phyloP scores from a whole-genome alignment of 2,329 filamentous ascomycete genomes.

The Apiospora rasikravindrae region DNA sequence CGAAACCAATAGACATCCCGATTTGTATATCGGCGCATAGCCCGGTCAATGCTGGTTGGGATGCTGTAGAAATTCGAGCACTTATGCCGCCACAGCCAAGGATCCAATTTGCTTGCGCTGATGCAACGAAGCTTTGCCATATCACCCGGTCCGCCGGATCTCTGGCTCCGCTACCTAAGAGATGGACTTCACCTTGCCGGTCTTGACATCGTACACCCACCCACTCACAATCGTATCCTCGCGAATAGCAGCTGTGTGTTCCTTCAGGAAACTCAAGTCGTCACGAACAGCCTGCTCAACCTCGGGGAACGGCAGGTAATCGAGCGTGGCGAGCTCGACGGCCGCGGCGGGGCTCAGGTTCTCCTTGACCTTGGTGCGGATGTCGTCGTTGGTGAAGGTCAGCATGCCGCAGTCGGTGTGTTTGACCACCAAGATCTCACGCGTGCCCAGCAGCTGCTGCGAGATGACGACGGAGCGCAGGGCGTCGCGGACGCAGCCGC shows the following conservation, averaged over 20 bases:
- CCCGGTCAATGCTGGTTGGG: background rate
- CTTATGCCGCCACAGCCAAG: too few species aligned
- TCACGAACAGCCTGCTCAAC: constrained; percentile 67
- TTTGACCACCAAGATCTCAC: constrained; percentile 76
- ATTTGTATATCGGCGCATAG: background rate
- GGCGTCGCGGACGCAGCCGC: constrained; percentile 69
- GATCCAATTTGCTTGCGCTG: too few species aligned
- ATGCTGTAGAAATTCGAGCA: background rate
- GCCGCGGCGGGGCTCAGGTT: constrained; percentile 61
- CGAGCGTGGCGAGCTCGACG: constrained; percentile 50
- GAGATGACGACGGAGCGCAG: constrained; percentile 79
- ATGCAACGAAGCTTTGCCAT: too few species aligned
- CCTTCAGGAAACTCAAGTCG: constrained; percentile 69
- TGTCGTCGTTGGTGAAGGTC: constrained; percentile 66
- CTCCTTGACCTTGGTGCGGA: constrained; percentile 58
- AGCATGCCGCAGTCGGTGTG: constrained; percentile 78
- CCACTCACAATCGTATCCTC: constrained; percentile 33
- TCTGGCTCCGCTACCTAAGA: background rate
- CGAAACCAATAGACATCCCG: background rate
- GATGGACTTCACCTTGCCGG: constrained; percentile 57
- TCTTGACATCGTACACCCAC: constrained; percentile 76
- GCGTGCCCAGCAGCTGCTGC: constrained; percentile 77
- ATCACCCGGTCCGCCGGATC: background rate
- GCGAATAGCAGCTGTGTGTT: constrained; percentile 51
- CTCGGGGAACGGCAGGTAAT: constrained; percentile 71